Evolutionary conservation across 768 basidiomycete genomes (phyloP).

Genomic region (Collybia nuda): DNA sequence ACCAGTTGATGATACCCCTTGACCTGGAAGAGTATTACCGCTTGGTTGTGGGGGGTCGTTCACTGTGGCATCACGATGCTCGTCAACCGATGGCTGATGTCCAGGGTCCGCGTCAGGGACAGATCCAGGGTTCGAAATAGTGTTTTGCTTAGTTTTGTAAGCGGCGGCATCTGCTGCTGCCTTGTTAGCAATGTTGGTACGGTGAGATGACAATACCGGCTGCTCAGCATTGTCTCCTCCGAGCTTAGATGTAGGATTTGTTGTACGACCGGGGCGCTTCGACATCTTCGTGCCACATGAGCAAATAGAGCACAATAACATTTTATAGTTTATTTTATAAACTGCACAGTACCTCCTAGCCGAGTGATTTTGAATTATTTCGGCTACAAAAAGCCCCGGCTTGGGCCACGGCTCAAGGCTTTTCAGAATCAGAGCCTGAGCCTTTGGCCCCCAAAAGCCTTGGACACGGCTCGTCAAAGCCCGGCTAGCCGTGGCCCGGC

Average conservation of each 20-base stretch:
- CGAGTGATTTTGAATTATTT: not conserved
- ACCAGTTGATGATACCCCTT: too few relatives aligned
- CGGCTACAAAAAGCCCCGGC: constrained; percentile 8
- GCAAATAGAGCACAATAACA: not conserved
- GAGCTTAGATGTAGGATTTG: not conserved
- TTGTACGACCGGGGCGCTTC: not conserved
- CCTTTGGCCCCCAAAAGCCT: constrained; percentile 4
- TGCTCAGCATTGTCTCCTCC: not conserved
- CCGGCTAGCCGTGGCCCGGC: not conserved
- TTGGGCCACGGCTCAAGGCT: constrained; percentile 4
- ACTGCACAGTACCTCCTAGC: not conserved
- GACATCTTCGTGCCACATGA: not conserved
- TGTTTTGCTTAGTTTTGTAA: too few relatives aligned
- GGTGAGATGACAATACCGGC: not conserved
- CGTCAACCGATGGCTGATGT: too few relatives aligned
- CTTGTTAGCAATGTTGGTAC: not conserved
- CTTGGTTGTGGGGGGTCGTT: too few relatives aligned
- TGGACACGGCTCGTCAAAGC: not conserved
- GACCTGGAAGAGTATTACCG: too few relatives aligned
- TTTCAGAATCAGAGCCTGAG: constrained; percentile 5
- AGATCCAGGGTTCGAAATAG: too few relatives aligned
- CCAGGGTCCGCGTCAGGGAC: too few relatives aligned
- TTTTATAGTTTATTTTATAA: not conserved
- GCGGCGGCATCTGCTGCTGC: not conserved
- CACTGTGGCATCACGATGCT: too few relatives aligned